Base-by-base conservation (phyloP, 208 protist genomes). In the Leishmania braziliensis region DNA sequence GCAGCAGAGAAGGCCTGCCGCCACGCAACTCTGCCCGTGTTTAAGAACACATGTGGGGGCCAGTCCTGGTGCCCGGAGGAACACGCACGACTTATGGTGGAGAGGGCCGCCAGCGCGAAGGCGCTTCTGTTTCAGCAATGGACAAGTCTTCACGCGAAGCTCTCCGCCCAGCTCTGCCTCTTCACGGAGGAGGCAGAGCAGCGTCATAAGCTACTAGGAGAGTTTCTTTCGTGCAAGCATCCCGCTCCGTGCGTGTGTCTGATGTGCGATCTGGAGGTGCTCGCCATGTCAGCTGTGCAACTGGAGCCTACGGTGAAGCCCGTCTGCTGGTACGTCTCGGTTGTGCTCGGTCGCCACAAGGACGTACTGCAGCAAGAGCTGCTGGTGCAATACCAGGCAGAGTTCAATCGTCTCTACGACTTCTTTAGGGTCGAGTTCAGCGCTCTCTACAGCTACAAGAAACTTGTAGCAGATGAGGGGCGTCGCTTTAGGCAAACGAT, bases 201-300 rank as follows among this genome's bases (percentile, higher is more conserved):
- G 16, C 84, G 92, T 10, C 51, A 87, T 1, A 43, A 0, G 33
- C 46, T 95, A 2, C 81, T 95, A 1, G 84, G 79, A 29, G 60
- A 86, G 46, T 95, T 91, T 76, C 63, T 90, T 6, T 95, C 91
- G 5, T 95, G 91, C 75, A 46, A 43, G n/a, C 78, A 80, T 60
- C 90, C 90, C 18, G 53, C 82, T 20, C 85, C 90, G 39, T 94
- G 90, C 58, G 65, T 76, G 12, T 89, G 85, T 72, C 72, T 91
- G 36, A 75, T 74, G 18, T 89, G 81, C 70, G 90, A 94, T 65
- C 77, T 88, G 58, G 86, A 93, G 77, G 80, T 95, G 62, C 81
- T 91, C 26, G 81, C 87, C 85, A 78, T 87, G 78, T 95, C 91
- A 12, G 77, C 80, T 54, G 83, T 91, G 29, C 79, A 66, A 18